Evolutionary conservation across 345 rosid species (phyloP).

Genomic region (Geranium rotundifolium): DNA sequence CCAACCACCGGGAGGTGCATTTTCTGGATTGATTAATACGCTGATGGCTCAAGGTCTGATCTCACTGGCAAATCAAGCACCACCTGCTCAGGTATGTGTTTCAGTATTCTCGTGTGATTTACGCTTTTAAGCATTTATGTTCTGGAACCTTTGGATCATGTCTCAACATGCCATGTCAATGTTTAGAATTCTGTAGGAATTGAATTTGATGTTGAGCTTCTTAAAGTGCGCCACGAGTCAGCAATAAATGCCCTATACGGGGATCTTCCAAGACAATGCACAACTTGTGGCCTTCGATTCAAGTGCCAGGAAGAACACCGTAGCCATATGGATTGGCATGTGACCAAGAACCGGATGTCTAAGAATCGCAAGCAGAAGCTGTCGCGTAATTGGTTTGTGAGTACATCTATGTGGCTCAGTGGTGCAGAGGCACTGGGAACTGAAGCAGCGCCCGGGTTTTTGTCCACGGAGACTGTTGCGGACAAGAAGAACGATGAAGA

Average conservation of each 20-base stretch:
- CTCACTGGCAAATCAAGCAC: slow-evolving; percentile 51
- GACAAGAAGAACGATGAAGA: slow-evolving; percentile 90
- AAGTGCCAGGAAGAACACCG: slow-evolving; percentile 93
- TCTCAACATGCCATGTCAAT: slow-evolving; percentile 23
- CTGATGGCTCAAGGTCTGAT: slow-evolving; percentile 92
- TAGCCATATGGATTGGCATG: slow-evolving; percentile 99
- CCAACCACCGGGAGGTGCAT: slow-evolving; percentile 45
- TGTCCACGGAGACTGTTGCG: slow-evolving; percentile 46
- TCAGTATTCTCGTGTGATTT: slow-evolving; percentile 8
- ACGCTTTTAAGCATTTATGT: neutral
- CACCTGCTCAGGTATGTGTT: slow-evolving; percentile 53
- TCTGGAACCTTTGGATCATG: slow-evolving; percentile 4
- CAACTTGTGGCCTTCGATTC: slow-evolving; percentile 91
- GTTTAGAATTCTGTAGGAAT: slow-evolving; percentile 59
- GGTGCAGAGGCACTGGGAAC: slow-evolving; percentile 96
- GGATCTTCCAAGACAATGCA: slow-evolving; percentile 94
- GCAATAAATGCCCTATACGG: slow-evolving; percentile 64
- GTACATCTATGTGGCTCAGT: slow-evolving; percentile 92
- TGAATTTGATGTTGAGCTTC: slow-evolving; percentile 73
- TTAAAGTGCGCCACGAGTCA: slow-evolving; percentile 75
- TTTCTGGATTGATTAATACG: slow-evolving; percentile 71
- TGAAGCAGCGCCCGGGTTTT: slow-evolving; percentile 88
- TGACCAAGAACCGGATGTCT: slow-evolving; percentile 90
- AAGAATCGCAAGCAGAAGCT: slow-evolving; percentile 90
- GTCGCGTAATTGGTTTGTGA: slow-evolving; percentile 98